Conservation (phyloP, 2,329 filamentous ascomycete genomes). For the Dactylellina drechsleri region DNA sequence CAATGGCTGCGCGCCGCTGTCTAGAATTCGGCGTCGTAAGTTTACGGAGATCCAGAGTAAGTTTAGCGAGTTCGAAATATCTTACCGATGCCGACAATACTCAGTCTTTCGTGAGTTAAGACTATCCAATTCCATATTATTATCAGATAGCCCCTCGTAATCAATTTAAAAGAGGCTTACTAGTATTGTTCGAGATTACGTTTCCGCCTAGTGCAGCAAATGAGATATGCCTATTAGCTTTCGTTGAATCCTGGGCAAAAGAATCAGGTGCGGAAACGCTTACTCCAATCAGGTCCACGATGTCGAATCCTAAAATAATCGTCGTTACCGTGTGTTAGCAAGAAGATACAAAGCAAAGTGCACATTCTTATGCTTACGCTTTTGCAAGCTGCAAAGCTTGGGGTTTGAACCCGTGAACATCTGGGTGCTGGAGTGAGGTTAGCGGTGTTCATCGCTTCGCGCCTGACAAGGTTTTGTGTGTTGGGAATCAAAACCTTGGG, state of each 20-base stretch:
- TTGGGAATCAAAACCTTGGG: neutral
- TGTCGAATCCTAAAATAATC: conserved; percentile 78
- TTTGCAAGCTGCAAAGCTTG: conserved; percentile 92
- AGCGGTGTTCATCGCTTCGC: neutral
- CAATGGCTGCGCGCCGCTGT: conserved; percentile 93
- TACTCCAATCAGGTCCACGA: conserved; percentile 98
- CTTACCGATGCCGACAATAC: conserved; percentile 92
- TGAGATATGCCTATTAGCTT: neutral
- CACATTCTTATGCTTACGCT: conserved; percentile 72
- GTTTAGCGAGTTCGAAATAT: neutral
- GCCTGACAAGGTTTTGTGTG: neutral
- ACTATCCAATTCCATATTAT: conserved; percentile 66
- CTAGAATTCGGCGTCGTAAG: conserved; percentile 64
- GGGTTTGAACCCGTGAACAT: conserved; percentile 96
- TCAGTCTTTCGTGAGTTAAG: conserved; percentile 95
- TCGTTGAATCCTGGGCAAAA: no score
- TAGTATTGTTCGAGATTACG: conserved; percentile 88
- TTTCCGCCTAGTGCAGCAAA: conserved; percentile 74
- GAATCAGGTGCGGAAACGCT: conserved; percentile 64
- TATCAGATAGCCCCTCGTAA: neutral
- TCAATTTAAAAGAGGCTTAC: conserved; percentile 66
- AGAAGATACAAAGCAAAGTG: conserved; percentile 19
- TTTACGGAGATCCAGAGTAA: neutral
- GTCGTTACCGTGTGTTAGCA: conserved; percentile 59
- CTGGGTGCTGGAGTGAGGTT: conserved; percentile 72